Percentiles rank a stretch among this genome's conserved stretches.
Conservation (phyloP, 192 early-diverging fungal genomes). For the Phlyctochytrium bullatum region DNA sequence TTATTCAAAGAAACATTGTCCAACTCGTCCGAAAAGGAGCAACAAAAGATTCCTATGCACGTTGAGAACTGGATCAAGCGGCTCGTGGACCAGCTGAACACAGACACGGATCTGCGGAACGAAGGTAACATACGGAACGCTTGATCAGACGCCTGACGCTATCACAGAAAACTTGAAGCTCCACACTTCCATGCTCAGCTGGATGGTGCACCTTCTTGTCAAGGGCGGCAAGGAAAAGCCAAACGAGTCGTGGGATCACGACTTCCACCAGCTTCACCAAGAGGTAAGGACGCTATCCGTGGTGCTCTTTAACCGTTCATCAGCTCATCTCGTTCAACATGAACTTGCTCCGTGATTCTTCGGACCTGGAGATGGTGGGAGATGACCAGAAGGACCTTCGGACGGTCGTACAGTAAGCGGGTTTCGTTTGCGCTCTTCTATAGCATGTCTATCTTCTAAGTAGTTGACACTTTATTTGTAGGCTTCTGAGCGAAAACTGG, state of each 20-base stretch:
- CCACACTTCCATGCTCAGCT: constrained; percentile 48
- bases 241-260: constrained; percentile 45
- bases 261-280: constrained; percentile 40
- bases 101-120: constrained; percentile 51
- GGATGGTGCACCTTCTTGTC: constrained; percentile 56
- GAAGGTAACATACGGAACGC: constrained; percentile 32
- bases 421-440: too few relatives aligned
- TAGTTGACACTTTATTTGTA: not conserved
- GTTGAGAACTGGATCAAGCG: constrained; percentile 51
- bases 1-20: constrained; percentile 39
- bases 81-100: constrained; percentile 54
- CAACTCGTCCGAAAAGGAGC: constrained; percentile 54
- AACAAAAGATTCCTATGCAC: constrained; percentile 52
- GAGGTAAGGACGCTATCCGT: constrained; percentile 15
- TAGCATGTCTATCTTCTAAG: not conserved
- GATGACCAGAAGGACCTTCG: constrained; percentile 49
- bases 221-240: constrained; percentile 37
- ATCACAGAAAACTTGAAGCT: constrained; percentile 61
- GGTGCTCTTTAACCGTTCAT: not conserved
- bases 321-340: constrained; percentile 45
- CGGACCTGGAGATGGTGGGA: constrained; percentile 46
- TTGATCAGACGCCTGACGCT: not conserved
- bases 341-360: constrained; percentile 44
- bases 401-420: constrained; percentile 36
- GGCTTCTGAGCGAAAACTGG: constrained; percentile 42